Percentiles rank a stretch among this genome's conserved stretches.
These are phyloP conservation scores for Colletotrichum incanum DNA, from an alignment of 2,329 filamentous ascomycete genomes.

Conservation along the genomic window DNA sequence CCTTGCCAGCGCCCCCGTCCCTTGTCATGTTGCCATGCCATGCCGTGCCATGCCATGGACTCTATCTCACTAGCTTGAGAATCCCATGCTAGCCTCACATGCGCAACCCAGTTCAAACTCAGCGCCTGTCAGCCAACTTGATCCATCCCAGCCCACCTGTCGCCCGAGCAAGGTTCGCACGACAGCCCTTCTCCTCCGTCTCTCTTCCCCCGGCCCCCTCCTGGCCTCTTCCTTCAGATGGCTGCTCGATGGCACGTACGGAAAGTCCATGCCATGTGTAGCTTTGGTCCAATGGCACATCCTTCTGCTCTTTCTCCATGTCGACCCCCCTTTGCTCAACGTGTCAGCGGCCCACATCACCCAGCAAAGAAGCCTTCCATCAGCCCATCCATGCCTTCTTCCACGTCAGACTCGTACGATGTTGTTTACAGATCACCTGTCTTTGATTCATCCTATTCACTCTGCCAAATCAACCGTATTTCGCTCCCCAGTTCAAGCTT, in stretches of 20 bases:
- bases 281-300: constrained; percentile 24
- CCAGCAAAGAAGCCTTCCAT: constrained; percentile 39
- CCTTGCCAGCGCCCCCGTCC: not conserved
- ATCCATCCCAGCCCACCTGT: constrained; percentile 24
- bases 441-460: constrained; percentile 29
- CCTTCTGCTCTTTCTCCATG: constrained; percentile 15
- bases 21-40: not conserved
- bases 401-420: constrained; percentile 43
- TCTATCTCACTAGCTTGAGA: not conserved
- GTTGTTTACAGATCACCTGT: constrained; percentile 44
- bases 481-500: constrained; percentile 37
- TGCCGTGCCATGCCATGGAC: not conserved
- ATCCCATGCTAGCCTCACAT: not conserved
- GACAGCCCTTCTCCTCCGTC: constrained; percentile 8
- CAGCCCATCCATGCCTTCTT: constrained; percentile 38
- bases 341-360: constrained; percentile 33
- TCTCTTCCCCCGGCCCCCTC: not conserved
- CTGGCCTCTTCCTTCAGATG: constrained; percentile 11
- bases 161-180: constrained; percentile 33
- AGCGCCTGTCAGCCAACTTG: constrained; percentile 21
- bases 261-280: constrained; percentile 27
- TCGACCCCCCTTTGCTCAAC: constrained; percentile 21
- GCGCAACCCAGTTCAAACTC: constrained; percentile 1
- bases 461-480: constrained; percentile 37
- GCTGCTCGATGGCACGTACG: constrained; percentile 16